These are phyloP conservation scores for Biscutella laevigata DNA, from an alignment of 441 rosid genomes.

Conservation along the genomic window DNA sequence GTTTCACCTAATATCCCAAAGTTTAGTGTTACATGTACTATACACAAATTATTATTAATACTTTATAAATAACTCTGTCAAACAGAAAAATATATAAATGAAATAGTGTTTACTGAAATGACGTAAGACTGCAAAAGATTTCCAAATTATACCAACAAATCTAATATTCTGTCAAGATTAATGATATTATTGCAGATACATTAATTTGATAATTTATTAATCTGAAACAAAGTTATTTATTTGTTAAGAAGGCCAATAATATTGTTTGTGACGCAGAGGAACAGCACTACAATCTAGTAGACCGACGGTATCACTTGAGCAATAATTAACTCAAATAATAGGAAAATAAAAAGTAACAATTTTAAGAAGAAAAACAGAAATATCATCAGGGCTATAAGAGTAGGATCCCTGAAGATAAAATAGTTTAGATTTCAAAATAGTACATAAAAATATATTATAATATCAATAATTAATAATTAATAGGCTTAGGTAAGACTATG, in stretches of 20 bases:
- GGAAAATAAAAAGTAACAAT: slow-evolving; percentile 7
- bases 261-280: slow-evolving; percentile 12
- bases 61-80: too few species aligned
- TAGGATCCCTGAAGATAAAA: slow-evolving; percentile 15
- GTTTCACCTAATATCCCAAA: slow-evolving; percentile 17
- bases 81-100: neutral
- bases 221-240: neutral
- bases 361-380: slow-evolving; percentile 3
- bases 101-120: slow-evolving; percentile 16
- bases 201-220: neutral
- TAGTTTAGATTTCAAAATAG: slow-evolving; percentile 4
- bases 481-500: slow-evolving; percentile 29
- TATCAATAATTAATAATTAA: slow-evolving; percentile 18
- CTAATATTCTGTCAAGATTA: neutral
- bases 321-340: slow-evolving; percentile 23
- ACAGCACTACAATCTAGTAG: slow-evolving; percentile 19
- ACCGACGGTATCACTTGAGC: slow-evolving; percentile 23
- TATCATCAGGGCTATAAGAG: slow-evolving; percentile 19
- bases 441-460: slow-evolving; percentile 12
- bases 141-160: slow-evolving; percentile 1
- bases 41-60: too few species aligned
- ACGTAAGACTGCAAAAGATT: neutral
- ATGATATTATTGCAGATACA: neutral
- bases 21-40: slow-evolving; percentile 10
- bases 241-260: slow-evolving; percentile 18